Evolutionary conservation across 2,329 filamentous ascomycete species (phyloP).

Genomic region (Herpotrichia juniperi): DNA sequence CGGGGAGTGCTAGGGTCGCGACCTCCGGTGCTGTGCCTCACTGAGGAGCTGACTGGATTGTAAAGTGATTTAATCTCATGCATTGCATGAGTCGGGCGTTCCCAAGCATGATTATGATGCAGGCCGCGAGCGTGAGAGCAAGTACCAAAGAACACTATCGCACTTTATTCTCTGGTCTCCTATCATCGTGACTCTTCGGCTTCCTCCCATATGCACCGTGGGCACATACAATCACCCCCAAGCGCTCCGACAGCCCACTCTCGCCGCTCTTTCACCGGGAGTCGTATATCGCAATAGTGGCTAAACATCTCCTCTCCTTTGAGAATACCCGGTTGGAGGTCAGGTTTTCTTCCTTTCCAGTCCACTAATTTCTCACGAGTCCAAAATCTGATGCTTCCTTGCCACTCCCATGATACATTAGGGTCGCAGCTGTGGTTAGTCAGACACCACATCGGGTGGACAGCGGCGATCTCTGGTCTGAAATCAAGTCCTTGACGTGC

Average conservation of each 20-base stretch:
- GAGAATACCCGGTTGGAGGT: slow-evolving; percentile 65
- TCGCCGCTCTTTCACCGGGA: slow-evolving; percentile 79
- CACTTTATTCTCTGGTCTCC: not conserved
- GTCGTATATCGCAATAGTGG: slow-evolving; percentile 88
- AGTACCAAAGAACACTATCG: not conserved
- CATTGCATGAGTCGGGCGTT: not conserved
- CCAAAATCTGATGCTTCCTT: slow-evolving; percentile 75
- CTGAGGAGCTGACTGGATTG: not conserved
- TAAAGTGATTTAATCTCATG: not conserved
- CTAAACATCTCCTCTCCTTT: slow-evolving; percentile 86
- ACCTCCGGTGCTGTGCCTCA: not conserved
- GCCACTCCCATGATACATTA: slow-evolving; percentile 95
- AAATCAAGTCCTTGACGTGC: slow-evolving; percentile 75
- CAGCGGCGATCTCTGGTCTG: slow-evolving; percentile 87
- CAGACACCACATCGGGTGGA: slow-evolving; percentile 94
- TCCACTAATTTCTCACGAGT: slow-evolving; percentile 64
- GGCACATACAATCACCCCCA: slow-evolving; percentile 87
- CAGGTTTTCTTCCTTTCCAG: slow-evolving; percentile 47
- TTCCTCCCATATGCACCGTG: slow-evolving; percentile 77
- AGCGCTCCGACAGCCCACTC: slow-evolving; percentile 90
- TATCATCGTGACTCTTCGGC: slow-evolving; percentile 6
- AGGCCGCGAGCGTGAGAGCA: not conserved
- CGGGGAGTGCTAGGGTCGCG: not conserved
- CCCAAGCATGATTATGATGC: too few species aligned
- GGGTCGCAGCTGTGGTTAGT: slow-evolving; percentile 97